A percentile compares a stretch with the other conserved stretches of the same genome.
These are phyloP conservation scores for Hanseniaspora meyeri DNA, from an alignment of 805 yeast species.

Conservation along the genomic window DNA sequence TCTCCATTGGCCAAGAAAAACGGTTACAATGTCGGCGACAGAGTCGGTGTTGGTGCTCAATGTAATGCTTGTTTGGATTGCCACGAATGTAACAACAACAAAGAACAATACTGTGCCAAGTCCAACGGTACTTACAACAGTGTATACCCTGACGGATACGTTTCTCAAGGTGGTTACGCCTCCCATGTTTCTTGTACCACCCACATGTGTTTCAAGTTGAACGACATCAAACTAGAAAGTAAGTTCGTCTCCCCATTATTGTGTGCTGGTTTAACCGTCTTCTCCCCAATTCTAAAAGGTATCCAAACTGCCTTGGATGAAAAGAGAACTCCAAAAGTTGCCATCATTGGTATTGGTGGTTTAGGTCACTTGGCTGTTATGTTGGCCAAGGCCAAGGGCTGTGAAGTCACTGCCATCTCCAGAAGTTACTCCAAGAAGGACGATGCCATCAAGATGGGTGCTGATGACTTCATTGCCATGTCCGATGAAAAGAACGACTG, in stretches of 20 bases:
- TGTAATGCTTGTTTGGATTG: constrained; percentile 31
- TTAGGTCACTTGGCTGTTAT: constrained; percentile 37
- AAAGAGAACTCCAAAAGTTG: constrained; percentile 31
- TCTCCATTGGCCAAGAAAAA: constrained; percentile 19
- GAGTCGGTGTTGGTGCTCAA: constrained; percentile 43
- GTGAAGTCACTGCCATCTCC: constrained; percentile 39
- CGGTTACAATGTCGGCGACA: constrained; percentile 35
- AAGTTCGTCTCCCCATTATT: constrained; percentile 40
- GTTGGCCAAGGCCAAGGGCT: constrained; percentile 41
- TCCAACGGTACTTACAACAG: constrained; percentile 29
- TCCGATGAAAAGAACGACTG: constrained; percentile 32
- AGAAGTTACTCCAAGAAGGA: constrained; percentile 33
- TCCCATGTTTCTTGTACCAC: constrained; percentile 36
- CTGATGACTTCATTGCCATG: constrained; percentile 38
- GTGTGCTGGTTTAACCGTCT: constrained; percentile 47
- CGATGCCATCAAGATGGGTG: constrained; percentile 34
- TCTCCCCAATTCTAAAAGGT: constrained; percentile 33
- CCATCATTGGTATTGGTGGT: constrained; percentile 38
- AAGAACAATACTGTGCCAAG: constrained; percentile 31
- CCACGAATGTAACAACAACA: constrained; percentile 28
- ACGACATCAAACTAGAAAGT: constrained; percentile 32
- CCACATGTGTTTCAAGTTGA: constrained; percentile 37
- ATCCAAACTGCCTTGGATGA: constrained; percentile 21
- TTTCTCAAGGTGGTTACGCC: constrained; percentile 39
- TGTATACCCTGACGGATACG: constrained; percentile 25